These are phyloP conservation scores for Musa itinerans DNA, from an alignment of 176 grass and related monocot genomes.

Conservation along the genomic window DNA sequence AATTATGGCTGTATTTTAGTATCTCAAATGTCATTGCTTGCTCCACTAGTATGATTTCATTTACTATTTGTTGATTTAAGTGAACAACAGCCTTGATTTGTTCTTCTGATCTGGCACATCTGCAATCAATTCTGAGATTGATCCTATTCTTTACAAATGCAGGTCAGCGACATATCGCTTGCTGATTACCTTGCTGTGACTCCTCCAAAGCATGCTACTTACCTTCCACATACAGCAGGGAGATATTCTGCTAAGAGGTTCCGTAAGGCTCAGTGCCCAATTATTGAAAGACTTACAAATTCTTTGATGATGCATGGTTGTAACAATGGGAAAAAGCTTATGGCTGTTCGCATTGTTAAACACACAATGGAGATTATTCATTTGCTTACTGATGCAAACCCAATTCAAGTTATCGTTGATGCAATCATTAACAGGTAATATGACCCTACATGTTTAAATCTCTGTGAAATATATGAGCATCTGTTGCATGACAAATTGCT, in stretches of 20 bases:
- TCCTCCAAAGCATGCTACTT: slow-evolving; percentile 59
- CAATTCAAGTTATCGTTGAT: slow-evolving; percentile 78
- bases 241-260: slow-evolving; percentile 77
- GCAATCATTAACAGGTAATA: slow-evolving; percentile 81
- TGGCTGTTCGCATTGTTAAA: slow-evolving; percentile 85
- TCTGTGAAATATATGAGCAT: background rate
- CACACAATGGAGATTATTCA: slow-evolving; percentile 86
- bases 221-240: slow-evolving; percentile 72
- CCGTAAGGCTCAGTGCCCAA: slow-evolving; percentile 84
- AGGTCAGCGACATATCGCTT: slow-evolving; percentile 79
- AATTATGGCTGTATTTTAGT: too few relatives aligned
- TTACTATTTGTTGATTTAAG: too few relatives aligned
- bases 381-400: slow-evolving; percentile 80
- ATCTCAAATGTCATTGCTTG: too few relatives aligned
- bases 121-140: background rate
- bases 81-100: background rate
- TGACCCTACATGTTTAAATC: background rate
- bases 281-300: slow-evolving; percentile 89
- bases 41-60: too few relatives aligned
- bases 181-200: slow-evolving; percentile 65
- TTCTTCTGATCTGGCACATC: background rate
- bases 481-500: background rate
- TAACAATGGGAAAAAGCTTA: slow-evolving; percentile 83
- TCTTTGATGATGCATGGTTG: slow-evolving; percentile 93
- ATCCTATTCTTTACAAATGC: background rate